Evolutionary conservation across 2,329 filamentous ascomycete genomes (phyloP).

Genomic region (Pyrenophora tritici-repentis): DNA sequence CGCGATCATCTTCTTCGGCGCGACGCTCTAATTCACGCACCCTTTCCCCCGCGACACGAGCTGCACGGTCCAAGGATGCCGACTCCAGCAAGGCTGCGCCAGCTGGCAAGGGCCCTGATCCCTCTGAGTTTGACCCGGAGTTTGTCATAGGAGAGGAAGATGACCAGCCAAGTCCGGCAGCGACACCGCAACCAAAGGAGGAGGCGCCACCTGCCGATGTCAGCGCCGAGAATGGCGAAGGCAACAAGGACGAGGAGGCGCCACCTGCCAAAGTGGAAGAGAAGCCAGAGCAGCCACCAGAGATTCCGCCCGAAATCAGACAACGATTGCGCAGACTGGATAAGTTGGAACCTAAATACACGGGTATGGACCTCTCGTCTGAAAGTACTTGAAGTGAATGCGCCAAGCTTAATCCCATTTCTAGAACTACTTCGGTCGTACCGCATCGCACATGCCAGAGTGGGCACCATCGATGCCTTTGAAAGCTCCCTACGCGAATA

Average conservation of each 20-base stretch:
- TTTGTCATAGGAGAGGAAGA: slow-evolving; percentile 88
- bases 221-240: slow-evolving; percentile 29
- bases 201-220: slow-evolving; percentile 39
- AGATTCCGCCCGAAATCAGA: slow-evolving; percentile 75
- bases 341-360: slow-evolving; percentile 84
- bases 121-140: slow-evolving; percentile 82
- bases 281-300: slow-evolving; percentile 48
- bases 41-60: slow-evolving; percentile 45
- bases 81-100: slow-evolving; percentile 44
- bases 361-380: slow-evolving; percentile 59
- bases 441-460: slow-evolving; percentile 83
- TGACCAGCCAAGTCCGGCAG: slow-evolving; percentile 63
- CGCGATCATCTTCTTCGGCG: slow-evolving; percentile 53
- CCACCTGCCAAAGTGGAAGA: slow-evolving; percentile 36
- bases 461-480: slow-evolving; percentile 88
- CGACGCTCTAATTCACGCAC: slow-evolving; percentile 53
- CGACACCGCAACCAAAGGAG: slow-evolving; percentile 61
- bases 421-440: slow-evolving; percentile 91
- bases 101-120: slow-evolving; percentile 70
- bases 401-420: slow-evolving; percentile 22
- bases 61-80: slow-evolving; percentile 37
- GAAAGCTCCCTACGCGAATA: slow-evolving; percentile 89
- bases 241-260: slow-evolving; percentile 42
- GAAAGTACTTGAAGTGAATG: neutral
- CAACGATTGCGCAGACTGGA: slow-evolving; percentile 83